phyloP scores from a whole-genome alignment of 1,139 yeast genomes.

The Protomyces gravidus region DNA sequence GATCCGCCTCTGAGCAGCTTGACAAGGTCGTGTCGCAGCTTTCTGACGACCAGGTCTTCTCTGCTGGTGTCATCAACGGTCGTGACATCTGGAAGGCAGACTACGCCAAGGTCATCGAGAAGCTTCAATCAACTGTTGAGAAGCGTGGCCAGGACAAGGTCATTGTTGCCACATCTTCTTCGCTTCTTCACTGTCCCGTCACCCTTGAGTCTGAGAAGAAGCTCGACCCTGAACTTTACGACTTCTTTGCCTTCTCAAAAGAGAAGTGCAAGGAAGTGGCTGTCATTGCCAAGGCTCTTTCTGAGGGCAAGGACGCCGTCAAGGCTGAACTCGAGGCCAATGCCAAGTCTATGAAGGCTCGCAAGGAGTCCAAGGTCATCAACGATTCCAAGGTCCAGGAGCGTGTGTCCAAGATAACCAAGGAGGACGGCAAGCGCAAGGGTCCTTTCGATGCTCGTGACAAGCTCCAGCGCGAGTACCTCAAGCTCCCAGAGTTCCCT shows the following conservation, averaged over 20 bases:
- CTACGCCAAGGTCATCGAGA: conserved; percentile 74
- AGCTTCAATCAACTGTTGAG: conserved; percentile 75
- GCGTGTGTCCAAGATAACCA: conserved; percentile 78
- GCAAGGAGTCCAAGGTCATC: conserved; percentile 82
- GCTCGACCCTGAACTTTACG: conserved; percentile 84
- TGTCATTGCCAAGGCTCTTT: conserved; percentile 78
- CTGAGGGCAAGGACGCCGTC: conserved; percentile 62
- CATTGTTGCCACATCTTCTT: conserved; percentile 89
- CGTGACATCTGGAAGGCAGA: conserved; percentile 99
- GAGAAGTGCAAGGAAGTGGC: conserved; percentile 93
- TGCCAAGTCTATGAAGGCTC: conserved; percentile 78
- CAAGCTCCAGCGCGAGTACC: conserved; percentile 76
- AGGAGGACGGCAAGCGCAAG: conserved; percentile 69
- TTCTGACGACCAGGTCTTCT: conserved; percentile 65
- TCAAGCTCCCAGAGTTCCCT: conserved; percentile 97
- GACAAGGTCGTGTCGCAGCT: conserved; percentile 71
- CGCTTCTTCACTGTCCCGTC: conserved; percentile 96
- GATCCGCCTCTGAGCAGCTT: conserved; percentile 78
- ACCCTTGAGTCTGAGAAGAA: conserved; percentile 88
- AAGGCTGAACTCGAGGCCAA: conserved; percentile 66
- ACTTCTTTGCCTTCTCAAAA: conserved; percentile 97
- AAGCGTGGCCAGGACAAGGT: conserved; percentile 86
- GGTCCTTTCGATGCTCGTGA: conserved; percentile 82
- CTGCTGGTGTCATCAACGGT: conserved; percentile 97
- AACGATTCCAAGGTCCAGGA: conserved; percentile 86